Evolutionary conservation across 495 filamentous ascomycete species (phyloP).

Genomic region (Paragyromitra xinjiangensis): DNA sequence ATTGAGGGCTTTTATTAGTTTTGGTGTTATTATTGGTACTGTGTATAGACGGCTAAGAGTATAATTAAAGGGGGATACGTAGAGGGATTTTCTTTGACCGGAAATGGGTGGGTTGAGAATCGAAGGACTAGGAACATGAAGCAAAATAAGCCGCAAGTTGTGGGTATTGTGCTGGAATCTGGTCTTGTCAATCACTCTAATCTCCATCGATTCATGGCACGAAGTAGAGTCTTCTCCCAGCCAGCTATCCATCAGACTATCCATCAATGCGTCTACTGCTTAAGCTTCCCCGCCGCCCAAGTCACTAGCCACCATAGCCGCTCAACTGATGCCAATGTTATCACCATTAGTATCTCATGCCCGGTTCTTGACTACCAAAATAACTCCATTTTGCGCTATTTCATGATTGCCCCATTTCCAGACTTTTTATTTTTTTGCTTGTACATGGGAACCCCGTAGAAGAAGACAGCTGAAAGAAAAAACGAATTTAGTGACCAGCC

Average conservation of each 20-base stretch:
- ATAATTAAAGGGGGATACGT: not conserved
- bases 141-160: not conserved
- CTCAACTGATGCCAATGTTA: not conserved
- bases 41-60: conserved; percentile 12
- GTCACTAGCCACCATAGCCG: not conserved
- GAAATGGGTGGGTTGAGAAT: not conserved
- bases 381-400: conserved; percentile 13
- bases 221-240: not conserved
- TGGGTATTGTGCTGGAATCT: not conserved
- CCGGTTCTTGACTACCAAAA: not conserved
- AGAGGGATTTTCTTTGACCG: not conserved
- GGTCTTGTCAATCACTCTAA: not conserved
- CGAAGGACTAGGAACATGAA: not conserved
- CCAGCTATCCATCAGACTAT: not conserved
- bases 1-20: not conserved
- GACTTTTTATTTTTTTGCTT: conserved; percentile 47
- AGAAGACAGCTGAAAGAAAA: conserved; percentile 36
- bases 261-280: not conserved
- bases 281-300: not conserved
- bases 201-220: not conserved
- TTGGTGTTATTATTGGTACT: conserved; percentile 30
- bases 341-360: conserved; percentile 1
- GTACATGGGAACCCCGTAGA: conserved; percentile 45
- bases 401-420: conserved; percentile 48
- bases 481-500: conserved; percentile 60